Conservation (phyloP, 2,329 filamentous ascomycete genomes). For the Fusarium avenaceum region DNA sequence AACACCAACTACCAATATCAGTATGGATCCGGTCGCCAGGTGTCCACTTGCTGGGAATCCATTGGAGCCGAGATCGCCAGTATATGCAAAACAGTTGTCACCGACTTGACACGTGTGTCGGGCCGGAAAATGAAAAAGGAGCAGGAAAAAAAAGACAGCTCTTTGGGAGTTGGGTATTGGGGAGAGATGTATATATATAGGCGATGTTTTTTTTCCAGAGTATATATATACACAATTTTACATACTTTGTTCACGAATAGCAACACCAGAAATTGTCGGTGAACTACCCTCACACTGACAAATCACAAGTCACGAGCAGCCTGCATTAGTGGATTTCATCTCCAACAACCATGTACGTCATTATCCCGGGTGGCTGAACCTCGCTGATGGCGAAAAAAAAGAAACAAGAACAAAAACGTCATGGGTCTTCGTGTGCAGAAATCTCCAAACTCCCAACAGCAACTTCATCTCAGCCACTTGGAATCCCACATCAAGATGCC, state of each 20-base stretch:
- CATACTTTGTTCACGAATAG: neutral
- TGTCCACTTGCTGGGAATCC: slow-evolving; percentile 11
- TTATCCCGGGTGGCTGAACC: slow-evolving; percentile 1
- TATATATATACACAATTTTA: slow-evolving; percentile 4
- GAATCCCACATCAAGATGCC: slow-evolving; percentile 32
- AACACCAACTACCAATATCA: slow-evolving; percentile 10
- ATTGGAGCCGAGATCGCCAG: slow-evolving; percentile 24
- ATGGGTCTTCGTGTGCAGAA: slow-evolving; percentile 17
- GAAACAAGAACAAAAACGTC: slow-evolving; percentile 22
- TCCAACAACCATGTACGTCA: slow-evolving; percentile 22
- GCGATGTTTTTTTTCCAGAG: neutral
- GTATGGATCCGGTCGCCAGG: slow-evolving; percentile 9
- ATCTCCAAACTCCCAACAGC: slow-evolving; percentile 3
- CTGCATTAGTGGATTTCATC: slow-evolving; percentile 17
- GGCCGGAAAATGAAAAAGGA: neutral
- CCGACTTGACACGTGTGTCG: slow-evolving; percentile 30
- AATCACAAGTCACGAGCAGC: neutral
- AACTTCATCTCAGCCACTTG: slow-evolving; percentile 25
- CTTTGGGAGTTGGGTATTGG: neutral
- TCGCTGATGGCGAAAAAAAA: neutral
- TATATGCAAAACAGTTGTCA: slow-evolving; percentile 35
- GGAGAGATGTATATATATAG: slow-evolving; percentile 10
- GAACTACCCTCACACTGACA: neutral
- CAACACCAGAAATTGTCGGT: neutral
- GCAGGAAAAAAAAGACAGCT: slow-evolving; percentile 4